Evolutionary conservation across 208 protist species (phyloP).

Genomic region (Phytomonas francai): DNA sequence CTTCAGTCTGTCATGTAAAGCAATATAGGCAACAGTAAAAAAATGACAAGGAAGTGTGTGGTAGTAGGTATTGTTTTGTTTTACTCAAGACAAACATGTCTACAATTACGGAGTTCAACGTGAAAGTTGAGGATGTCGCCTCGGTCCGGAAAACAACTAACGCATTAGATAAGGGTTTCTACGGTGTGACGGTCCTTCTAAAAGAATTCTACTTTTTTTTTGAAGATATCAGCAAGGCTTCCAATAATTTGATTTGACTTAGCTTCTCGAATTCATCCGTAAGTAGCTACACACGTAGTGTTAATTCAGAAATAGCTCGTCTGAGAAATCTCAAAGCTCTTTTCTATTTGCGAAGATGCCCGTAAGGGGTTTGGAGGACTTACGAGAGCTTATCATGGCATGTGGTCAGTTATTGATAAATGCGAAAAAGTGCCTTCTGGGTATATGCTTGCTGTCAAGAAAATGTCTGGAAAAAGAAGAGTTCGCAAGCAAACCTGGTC

Average conservation of each 20-base stretch:
- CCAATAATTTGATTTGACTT: constrained; percentile 31
- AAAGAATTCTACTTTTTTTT: constrained; percentile 42
- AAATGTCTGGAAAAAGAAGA: constrained; percentile 38
- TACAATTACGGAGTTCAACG: constrained; percentile 28
- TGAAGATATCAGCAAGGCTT: constrained; percentile 38
- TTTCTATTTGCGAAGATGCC: constrained; percentile 44
- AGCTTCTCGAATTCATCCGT: constrained; percentile 26
- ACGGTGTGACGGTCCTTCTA: constrained; percentile 47
- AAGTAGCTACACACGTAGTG: constrained; percentile 27
- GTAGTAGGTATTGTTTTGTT: constrained; percentile 13
- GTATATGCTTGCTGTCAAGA: constrained; percentile 20
- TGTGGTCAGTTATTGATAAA: constrained; percentile 14
- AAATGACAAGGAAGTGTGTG: no score
- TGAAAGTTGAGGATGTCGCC: constrained; percentile 12
- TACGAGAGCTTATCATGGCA: constrained; percentile 16
- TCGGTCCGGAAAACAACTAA: constrained; percentile 16
- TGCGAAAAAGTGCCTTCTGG: constrained; percentile 18
- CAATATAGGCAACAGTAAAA: background rate
- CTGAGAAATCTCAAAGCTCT: constrained; percentile 47
- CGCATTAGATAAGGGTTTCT: constrained; percentile 35
- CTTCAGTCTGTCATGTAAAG: background rate
- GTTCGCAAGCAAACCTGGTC: no score
- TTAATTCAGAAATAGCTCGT: constrained; percentile 22
- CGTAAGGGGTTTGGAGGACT: constrained; percentile 24
- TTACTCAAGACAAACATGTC: constrained; percentile 33